These are phyloP conservation scores for Fusarium succisae DNA, from an alignment of 2,329 filamentous ascomycete species.

Conservation along the genomic window DNA sequence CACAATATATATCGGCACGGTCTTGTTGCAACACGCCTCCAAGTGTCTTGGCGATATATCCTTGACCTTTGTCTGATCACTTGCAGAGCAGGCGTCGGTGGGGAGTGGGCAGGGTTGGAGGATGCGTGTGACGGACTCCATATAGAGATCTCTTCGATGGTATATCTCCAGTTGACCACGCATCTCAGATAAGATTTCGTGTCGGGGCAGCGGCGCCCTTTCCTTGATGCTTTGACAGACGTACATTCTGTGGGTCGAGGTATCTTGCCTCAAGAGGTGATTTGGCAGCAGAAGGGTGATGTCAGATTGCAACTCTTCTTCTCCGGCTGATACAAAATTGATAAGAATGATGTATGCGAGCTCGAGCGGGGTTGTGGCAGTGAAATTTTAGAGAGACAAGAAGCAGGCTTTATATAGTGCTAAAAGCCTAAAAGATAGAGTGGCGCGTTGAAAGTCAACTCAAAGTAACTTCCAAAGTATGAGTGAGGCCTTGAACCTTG, in stretches of 20 bases:
- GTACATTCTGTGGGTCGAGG: neutral
- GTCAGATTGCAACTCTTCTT: neutral
- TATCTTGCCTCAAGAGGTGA: neutral
- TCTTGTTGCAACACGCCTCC: neutral
- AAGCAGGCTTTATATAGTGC: neutral
- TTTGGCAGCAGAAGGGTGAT: neutral
- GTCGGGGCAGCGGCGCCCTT: neutral
- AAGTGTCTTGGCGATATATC: neutral
- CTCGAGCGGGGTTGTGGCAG: neutral
- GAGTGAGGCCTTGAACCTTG: neutral
- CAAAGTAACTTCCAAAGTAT: neutral
- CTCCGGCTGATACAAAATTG: neutral
- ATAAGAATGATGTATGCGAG: neutral
- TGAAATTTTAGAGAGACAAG: too few relatives aligned
- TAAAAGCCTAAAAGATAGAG: neutral
- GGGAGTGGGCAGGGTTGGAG: neutral
- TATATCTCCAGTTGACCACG: neutral
- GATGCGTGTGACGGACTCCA: too few relatives aligned
- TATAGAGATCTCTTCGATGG: neutral
- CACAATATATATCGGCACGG: neutral
- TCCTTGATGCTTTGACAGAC: neutral
- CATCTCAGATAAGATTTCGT: neutral
- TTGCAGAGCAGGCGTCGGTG: neutral
- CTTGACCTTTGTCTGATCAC: neutral
- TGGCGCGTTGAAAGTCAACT: neutral